Base-by-base conservation (phyloP, 202 grass and related monocot genomes). In the Panicum virgatum region DNA sequence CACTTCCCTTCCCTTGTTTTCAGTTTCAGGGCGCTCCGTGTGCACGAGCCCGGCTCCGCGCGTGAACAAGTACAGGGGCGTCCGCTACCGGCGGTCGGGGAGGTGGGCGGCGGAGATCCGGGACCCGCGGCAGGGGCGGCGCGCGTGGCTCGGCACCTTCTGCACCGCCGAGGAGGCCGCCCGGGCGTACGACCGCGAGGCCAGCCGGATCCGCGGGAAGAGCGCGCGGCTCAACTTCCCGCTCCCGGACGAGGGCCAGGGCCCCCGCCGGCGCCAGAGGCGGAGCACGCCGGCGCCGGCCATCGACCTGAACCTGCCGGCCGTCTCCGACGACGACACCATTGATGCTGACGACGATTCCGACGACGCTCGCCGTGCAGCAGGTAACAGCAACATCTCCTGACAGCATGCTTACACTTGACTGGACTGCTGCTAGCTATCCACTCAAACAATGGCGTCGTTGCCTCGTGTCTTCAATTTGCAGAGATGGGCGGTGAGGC, bases 261-360 rank as follows among this genome's bases (percentile, higher is more conserved):
- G 32, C 32, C 3, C 32, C 32, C 2, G 32, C 32, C 32, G 32
- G 3, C 32, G 32, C 32, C 2, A 34, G 32, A 34, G 6, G 6
- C 1, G 53, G 13, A 45, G 0, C 27, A 19, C 27, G 23, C 38
- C 46, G 50, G 0, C 22, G 54, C n/a, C 62, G 34, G 0, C 0
- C 77, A 57, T 89, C 64, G 87, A 89, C 38, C 87, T 89, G 11
- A 89, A 89, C 87, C 10, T 76, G 12, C 69, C 84, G 27, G 63
- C 56, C 37, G 56, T 26, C 29, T 75, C 69, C 62, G 76, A 45
- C 1, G 40, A 62, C 4, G 14, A 6, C 62, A n/a, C 0, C 62
- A 5, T 5, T 32, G 46, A 20, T 0, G 59, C 3, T 2, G 43
- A 9, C 12, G 66, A 39, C 3, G 45, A 47, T 15, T 12, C 45